Base-by-base conservation (phyloP, 495 filamentous ascomycete genomes). In the Xylaria telfairii region DNA sequence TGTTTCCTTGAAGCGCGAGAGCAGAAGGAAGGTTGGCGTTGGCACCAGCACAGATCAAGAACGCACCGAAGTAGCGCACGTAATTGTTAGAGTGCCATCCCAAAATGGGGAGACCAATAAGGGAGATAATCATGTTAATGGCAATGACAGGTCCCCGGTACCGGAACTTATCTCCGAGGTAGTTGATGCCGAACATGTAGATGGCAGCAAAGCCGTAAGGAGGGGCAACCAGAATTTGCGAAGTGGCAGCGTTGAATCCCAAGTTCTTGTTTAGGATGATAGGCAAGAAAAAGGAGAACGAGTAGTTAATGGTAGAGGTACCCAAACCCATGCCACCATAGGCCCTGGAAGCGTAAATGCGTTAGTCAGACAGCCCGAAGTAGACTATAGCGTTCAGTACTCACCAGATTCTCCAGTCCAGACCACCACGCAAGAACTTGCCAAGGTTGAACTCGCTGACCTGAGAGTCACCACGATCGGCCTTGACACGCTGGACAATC, bases 261-360 rank as follows among this genome's bases (percentile, higher is more conserved):
- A 92, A 84, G 41, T 86, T 85, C 4, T 80, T 77, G 17, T 77
- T 65, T 15, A 91, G 84, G 73, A 91, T 91, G 68, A 90, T 88
- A 8, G 89, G 89, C 21, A 91, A 76, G 81, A 91, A 92, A 75
- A 88, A 91, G 7, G 87, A 87, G 56, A 90, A 84, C 12, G 88
- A 84, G 71, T 90, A 90, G 39, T 87, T 84, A 63, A 86, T 81
- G 6, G 87, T 88, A 3, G 87, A 88, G 28, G 83, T 77, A 66
- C 80, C 85, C 68, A 87, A 84, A 72, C 86, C 86, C 42, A 88
- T 84, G 74, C 86, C 47, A 8, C 81, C 86, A 64, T 87, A 91
- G 0, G 75, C 84, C 76, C 76, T 78, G 49, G 1, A 59, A 12
- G 17, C 10, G 8, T 47, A 59, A 3, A 21, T 21, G 30, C 9